Base-by-base conservation (phyloP, 768 basidiomycete species). In the Rhodosporidiobolus sp. region DNA sequence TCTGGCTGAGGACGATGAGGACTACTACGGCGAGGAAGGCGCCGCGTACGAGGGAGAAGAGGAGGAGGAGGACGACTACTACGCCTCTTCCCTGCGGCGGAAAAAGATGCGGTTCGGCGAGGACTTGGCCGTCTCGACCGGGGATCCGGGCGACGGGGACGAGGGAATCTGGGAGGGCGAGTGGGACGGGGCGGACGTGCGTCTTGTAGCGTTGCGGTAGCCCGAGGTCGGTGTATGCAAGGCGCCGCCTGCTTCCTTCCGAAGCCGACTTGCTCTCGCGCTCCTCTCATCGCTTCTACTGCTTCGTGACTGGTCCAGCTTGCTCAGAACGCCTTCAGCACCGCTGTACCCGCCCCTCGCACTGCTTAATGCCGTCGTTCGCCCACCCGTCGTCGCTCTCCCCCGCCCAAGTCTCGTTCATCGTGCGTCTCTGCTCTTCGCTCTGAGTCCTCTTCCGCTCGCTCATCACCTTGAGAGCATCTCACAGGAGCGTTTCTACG, bases 141-240 rank as follows among this genome's bases (percentile, higher is more conserved):
- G 24, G 35, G 52, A 34, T 3, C 52, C 32, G 26, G 19, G 5
- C 3, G 49, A 54, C 12, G 49, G 0, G n/a, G 38, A 43, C 9
- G 45, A 55, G 24, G 46, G 43, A 9, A 28, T 72, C 4, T 72
- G 65, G 65, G 70, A 72, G 52, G 70, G 70, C 1, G 61, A 72
- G 24, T 72, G 70, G 70, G 55, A 45, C 8, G 65, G 52, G 0
- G 54, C 34, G 14, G 65, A 65, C 22, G 65, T 58, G 7, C 55
- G 65, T 26, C 11, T 45, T 14, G 43, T 60, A 38, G 20, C 34
- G 6, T 52, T 43, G 38, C 38, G 38, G 38, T 43, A 43, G 38
- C 38, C 14, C 38, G 38, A 7, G 14, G 38, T 7, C 46, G 17
- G 45, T 48, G 46, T 48, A 52, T 52, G 50, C 26, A 52, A n/a